Conservation (phyloP, 345 rosid genomes). For the Hypericum perforatum region DNA sequence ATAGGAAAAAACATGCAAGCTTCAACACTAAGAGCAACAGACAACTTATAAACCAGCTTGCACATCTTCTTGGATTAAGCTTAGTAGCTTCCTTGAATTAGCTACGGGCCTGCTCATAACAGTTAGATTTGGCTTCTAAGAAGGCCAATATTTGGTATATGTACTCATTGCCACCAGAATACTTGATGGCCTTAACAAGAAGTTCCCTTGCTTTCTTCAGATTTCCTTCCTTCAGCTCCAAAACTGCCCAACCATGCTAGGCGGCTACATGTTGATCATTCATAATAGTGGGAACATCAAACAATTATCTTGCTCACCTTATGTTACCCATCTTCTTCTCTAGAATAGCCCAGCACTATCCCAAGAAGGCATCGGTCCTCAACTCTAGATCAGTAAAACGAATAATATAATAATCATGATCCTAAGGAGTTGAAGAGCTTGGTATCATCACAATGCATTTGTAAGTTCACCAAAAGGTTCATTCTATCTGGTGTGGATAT, state of each 20-base stretch:
- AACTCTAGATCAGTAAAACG: background rate
- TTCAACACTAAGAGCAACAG: background rate
- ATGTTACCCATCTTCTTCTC: conserved; percentile 75
- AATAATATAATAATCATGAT: no score
- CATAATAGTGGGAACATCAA: conserved; percentile 94
- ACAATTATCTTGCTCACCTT: conserved; percentile 76
- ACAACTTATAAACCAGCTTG: conserved; percentile 94
- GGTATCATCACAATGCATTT: no score
- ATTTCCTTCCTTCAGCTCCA: conserved; percentile 87
- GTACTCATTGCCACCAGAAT: conserved; percentile 86
- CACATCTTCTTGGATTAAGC: conserved; percentile 80
- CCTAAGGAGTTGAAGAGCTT: no score
- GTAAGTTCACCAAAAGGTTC: no score
- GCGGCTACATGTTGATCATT: conserved; percentile 84
- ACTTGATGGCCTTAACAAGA: conserved; percentile 77
- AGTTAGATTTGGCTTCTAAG: conserved; percentile 67
- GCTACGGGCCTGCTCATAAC: conserved; percentile 70
- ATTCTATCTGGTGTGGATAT: no score
- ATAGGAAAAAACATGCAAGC: background rate
- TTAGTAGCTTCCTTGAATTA: conserved; percentile 86
- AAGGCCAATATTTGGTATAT: conserved; percentile 80
- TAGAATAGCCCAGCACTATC: conserved; percentile 97
- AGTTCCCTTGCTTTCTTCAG: conserved; percentile 86
- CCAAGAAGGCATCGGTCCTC: conserved; percentile 12
- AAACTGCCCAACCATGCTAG: conserved; percentile 98